These are phyloP conservation scores for Gleditsia sinensis DNA, from an alignment of 306 rosid genomes.

Conservation along the genomic window DNA sequence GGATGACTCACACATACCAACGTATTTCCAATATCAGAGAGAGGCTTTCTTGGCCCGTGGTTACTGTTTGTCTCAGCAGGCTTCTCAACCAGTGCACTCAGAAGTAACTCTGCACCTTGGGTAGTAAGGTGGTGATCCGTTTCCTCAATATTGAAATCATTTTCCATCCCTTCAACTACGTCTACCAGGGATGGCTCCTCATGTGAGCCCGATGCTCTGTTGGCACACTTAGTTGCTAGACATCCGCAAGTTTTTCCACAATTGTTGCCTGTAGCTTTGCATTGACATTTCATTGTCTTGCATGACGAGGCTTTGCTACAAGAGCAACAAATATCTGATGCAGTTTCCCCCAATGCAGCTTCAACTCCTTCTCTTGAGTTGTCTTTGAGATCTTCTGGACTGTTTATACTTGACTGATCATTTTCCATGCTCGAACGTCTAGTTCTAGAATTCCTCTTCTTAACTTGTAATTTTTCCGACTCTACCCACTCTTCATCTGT, in stretches of 20 bases:
- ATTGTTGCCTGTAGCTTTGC: slow-evolving; percentile 49
- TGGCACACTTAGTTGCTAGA: slow-evolving; percentile 56
- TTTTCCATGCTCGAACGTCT: slow-evolving; percentile 37
- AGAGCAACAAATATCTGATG: slow-evolving; percentile 57
- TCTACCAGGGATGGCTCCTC: slow-evolving; percentile 38
- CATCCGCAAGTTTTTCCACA: slow-evolving; percentile 77
- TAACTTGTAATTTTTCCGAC: slow-evolving; percentile 31
- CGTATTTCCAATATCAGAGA: slow-evolving; percentile 83
- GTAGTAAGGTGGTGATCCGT: slow-evolving; percentile 55
- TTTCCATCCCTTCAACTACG: slow-evolving; percentile 23
- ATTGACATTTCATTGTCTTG: slow-evolving; percentile 73
- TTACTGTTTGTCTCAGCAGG: slow-evolving; percentile 47
- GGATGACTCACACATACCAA: slow-evolving; percentile 48
- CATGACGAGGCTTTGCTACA: slow-evolving; percentile 72
- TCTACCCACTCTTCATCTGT: slow-evolving; percentile 53
- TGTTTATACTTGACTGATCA: slow-evolving; percentile 15
- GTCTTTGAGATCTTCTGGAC: slow-evolving; percentile 38
- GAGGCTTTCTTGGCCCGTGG: slow-evolving; percentile 58
- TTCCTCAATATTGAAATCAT: slow-evolving; percentile 39
- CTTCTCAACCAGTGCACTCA: slow-evolving; percentile 64
- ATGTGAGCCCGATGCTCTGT: slow-evolving; percentile 41
- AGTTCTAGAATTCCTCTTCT: slow-evolving; percentile 49
- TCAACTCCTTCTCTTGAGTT: slow-evolving; percentile 43
- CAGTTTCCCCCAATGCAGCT: slow-evolving; percentile 19
- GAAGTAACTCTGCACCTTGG: slow-evolving; percentile 83